Conservation (phyloP, 1,139 yeast genomes). For the Kurtzmaniella natalensis region DNA sequence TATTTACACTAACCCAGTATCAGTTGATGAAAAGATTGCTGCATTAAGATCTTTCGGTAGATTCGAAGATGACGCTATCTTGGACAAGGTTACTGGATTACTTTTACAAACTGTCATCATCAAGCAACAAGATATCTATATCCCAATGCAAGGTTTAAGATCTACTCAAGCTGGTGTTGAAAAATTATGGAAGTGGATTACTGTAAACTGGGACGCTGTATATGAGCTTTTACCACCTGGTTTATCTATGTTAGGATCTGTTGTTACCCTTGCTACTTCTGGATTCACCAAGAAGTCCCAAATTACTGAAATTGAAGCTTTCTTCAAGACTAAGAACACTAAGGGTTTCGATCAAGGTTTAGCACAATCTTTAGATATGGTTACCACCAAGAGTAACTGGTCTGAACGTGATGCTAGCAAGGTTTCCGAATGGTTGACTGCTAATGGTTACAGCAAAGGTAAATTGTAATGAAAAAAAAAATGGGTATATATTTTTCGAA, state of each 20-base stretch:
- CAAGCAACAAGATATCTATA: constrained; percentile 76
- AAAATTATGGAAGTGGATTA: constrained; percentile 74
- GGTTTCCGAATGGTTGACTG: constrained; percentile 50
- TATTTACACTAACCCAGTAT: constrained; percentile 61
- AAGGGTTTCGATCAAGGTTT: constrained; percentile 72
- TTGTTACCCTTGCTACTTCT: constrained; percentile 57
- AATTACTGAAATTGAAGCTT: constrained; percentile 51
- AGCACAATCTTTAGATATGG: constrained; percentile 66
- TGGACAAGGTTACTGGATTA: constrained; percentile 56
- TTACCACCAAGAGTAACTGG: constrained; percentile 63
- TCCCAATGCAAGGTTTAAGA: constrained; percentile 72
- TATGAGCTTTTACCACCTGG: constrained; percentile 73
- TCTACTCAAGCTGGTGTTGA: constrained; percentile 58
- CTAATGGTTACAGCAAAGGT: constrained; percentile 36
- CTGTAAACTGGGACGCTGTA: constrained; percentile 67
- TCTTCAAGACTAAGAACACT: constrained; percentile 58
- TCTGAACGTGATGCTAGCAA: constrained; percentile 55
- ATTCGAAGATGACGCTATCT: constrained; percentile 54
- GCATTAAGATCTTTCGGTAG: constrained; percentile 76
- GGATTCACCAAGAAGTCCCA: constrained; percentile 67
- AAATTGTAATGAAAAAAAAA: constrained; percentile 5
- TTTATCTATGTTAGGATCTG: constrained; percentile 69
- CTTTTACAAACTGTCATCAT: constrained; percentile 66
- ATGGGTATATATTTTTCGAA: not conserved
- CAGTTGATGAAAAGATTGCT: constrained; percentile 70